These are phyloP conservation scores for Tubosaeta sp. DNA, from an alignment of 768 basidiomycete species.

Conservation along the genomic window DNA sequence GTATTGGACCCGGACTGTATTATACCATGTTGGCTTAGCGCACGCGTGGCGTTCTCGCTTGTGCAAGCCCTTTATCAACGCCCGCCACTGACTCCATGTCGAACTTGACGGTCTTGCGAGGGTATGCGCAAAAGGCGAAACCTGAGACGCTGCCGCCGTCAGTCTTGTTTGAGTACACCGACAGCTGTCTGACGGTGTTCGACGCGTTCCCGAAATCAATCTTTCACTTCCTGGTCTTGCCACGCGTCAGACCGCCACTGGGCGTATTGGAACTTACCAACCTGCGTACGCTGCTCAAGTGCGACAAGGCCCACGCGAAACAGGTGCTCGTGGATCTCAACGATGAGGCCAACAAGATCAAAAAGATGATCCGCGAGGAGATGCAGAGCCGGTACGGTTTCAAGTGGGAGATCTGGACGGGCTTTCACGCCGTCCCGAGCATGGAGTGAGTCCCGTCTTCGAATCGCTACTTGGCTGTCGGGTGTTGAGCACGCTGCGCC, in stretches of 20 bases:
- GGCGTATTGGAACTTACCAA: slow-evolving; percentile 42
- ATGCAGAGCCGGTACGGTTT: slow-evolving; percentile 74
- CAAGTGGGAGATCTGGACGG: slow-evolving; percentile 72
- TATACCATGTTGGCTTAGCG: slow-evolving; percentile 10
- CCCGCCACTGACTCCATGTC: slow-evolving; percentile 23
- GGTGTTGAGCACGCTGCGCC: not conserved
- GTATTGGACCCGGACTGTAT: slow-evolving; percentile 9
- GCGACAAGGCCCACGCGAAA: slow-evolving; percentile 51
- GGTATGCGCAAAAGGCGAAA: slow-evolving; percentile 50
- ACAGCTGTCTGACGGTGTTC: slow-evolving; percentile 58
- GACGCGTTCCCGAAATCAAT: slow-evolving; percentile 80
- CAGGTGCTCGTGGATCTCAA: slow-evolving; percentile 48
- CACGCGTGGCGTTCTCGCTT: not conserved
- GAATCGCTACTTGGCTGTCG: not conserved
- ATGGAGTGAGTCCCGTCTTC: slow-evolving; percentile 61
- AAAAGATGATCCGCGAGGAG: slow-evolving; percentile 66
- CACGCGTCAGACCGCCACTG: slow-evolving; percentile 40
- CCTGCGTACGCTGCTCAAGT: slow-evolving; percentile 52
- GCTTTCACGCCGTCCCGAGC: slow-evolving; percentile 83
- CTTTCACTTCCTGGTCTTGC: slow-evolving; percentile 88
- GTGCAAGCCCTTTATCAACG: not conserved
- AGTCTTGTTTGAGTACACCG: slow-evolving; percentile 53
- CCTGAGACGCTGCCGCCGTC: slow-evolving; percentile 54
- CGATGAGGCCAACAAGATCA: slow-evolving; percentile 53
- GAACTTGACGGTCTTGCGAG: slow-evolving; percentile 51